Evolutionary conservation across 202 grass and related monocot genomes (phyloP).

Genomic region (Digitaria exilis): DNA sequence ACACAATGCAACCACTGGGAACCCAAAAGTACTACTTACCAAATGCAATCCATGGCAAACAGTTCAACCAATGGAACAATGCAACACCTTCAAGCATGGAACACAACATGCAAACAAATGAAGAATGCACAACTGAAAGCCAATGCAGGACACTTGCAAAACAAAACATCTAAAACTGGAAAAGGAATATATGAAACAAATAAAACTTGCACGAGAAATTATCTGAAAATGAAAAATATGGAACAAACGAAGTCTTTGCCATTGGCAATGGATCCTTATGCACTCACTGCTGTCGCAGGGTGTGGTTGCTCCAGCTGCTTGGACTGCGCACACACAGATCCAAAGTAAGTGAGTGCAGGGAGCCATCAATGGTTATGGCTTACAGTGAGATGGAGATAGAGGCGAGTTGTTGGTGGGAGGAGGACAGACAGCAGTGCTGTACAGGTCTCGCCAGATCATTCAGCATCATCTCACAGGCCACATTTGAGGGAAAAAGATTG

Average conservation of each 20-base stretch:
- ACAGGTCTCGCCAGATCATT: not conserved
- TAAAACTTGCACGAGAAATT: not conserved
- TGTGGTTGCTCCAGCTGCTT: not conserved
- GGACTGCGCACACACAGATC: not conserved
- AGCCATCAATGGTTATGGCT: not conserved
- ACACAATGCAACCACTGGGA: not conserved
- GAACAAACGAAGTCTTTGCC: not conserved
- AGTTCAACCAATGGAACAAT: not conserved
- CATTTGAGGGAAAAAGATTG: not conserved
- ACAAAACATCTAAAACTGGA: not conserved
- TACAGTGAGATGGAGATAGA: not conserved
- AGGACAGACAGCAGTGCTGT: not conserved
- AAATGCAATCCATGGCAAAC: not conserved
- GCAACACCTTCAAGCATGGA: not conserved
- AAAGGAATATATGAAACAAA: not conserved
- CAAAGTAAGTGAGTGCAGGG: not conserved
- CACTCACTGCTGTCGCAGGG: not conserved
- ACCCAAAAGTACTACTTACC: not conserved
- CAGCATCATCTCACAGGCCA: not conserved
- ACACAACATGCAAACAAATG: not conserved
- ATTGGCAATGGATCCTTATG: not conserved
- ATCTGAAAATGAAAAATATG: not conserved
- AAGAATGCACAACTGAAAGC: not conserved
- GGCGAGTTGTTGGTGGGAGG: not conserved
- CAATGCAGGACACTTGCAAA: not conserved